These are phyloP conservation scores for Lasiodiplodia sp. DNA, from an alignment of 2,329 filamentous ascomycete genomes.

Conservation along the genomic window DNA sequence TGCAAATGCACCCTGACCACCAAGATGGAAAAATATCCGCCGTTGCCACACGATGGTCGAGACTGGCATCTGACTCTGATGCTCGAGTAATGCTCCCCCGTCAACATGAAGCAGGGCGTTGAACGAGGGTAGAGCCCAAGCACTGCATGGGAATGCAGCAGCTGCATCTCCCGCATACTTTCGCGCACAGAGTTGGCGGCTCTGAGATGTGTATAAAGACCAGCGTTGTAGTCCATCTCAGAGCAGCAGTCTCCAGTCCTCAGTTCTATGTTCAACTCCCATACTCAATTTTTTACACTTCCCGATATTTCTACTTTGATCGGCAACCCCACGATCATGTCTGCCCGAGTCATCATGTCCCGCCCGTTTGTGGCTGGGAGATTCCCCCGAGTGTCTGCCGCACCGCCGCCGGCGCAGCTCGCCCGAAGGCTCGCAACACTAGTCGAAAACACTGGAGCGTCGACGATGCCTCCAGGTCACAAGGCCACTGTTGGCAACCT, in stretches of 20 bases:
- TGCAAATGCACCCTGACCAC: neutral
- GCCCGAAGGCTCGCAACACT: neutral
- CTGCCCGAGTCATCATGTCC: neutral
- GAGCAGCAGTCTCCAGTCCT: neutral
- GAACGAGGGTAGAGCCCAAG: neutral
- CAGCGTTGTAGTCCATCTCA: neutral
- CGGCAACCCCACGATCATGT: neutral
- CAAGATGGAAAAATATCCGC: neutral
- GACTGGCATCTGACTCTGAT: neutral
- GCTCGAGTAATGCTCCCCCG: neutral
- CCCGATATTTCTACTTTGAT: neutral
- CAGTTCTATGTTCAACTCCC: neutral
- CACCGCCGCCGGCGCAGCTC: neutral
- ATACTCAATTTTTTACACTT: neutral
- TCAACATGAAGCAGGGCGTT: neutral
- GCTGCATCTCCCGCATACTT: neutral
- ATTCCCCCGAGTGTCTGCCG: neutral
- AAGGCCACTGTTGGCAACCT: conserved; percentile 43
- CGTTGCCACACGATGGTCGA: neutral
- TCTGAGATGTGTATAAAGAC: neutral
- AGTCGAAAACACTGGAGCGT: neutral
- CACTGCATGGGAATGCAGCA: neutral
- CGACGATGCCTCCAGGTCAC: conserved; percentile 40
- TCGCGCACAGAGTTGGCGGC: neutral
- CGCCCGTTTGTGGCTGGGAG: neutral